Conservation (phyloP, 768 basidiomycete genomes). For the Pleurotus tuoliensis region DNA sequence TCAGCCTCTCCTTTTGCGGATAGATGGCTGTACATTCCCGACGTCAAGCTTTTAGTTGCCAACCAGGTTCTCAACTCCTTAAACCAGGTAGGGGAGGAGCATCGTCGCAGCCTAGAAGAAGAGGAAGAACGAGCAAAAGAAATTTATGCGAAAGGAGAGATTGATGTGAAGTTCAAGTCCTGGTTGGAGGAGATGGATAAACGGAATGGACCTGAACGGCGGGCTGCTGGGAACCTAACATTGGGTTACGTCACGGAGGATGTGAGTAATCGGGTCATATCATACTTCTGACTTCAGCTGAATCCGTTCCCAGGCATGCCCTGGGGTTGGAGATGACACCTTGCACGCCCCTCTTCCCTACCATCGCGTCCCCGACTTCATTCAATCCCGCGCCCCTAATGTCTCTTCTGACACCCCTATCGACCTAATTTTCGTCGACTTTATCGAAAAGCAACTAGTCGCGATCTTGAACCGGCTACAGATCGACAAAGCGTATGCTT, state of each 20-base stretch:
- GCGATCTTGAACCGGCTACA: conserved; percentile 53
- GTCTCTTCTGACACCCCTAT: conserved; percentile 46
- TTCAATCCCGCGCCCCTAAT: conserved; percentile 51
- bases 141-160: conserved; percentile 44
- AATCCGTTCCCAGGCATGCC: conserved; percentile 47
- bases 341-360: conserved; percentile 57
- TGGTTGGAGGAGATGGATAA: conserved; percentile 60
- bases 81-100: conserved; percentile 41
- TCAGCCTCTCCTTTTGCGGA: conserved; percentile 69
- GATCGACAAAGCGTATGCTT: conserved; percentile 42
- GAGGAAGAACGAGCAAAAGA: conserved; percentile 31
- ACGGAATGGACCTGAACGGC: conserved; percentile 29
- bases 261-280: conserved; percentile 29
- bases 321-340: conserved; percentile 72
- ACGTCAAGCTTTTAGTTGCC: conserved; percentile 48
- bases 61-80: conserved; percentile 48
- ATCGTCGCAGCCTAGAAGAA: conserved; percentile 26
- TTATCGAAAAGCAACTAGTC: conserved; percentile 52
- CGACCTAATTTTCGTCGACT: conserved; percentile 75
- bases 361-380: conserved; percentile 50
- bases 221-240: conserved; percentile 41
- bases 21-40: conserved; percentile 56
- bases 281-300: background rate
- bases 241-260: conserved; percentile 76
- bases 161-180: conserved; percentile 42